phyloP scores from a whole-genome alignment of 2,329 filamentous ascomycete genomes.

The Cercospora sp. region DNA sequence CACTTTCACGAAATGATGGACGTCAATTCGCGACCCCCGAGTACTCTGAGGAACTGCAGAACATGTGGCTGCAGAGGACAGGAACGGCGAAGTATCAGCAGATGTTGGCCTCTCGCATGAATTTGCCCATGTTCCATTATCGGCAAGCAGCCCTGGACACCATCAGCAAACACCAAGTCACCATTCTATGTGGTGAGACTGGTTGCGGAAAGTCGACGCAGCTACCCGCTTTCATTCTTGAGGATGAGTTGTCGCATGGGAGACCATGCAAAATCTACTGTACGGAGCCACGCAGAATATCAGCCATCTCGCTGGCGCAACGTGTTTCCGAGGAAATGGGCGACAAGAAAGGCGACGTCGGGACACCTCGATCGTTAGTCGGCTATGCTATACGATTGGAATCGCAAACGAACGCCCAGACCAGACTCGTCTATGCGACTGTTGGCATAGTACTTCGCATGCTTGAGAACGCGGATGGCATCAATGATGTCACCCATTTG shows the following conservation, averaged over 20 bases:
- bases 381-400: conserved; percentile 94
- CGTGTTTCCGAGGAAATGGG: conserved; percentile 94
- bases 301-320: conserved; percentile 87
- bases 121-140: conserved; percentile 87
- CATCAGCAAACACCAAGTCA: conserved; percentile 77
- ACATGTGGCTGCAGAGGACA: conserved; percentile 55
- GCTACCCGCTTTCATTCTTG: conserved; percentile 89
- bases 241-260: conserved; percentile 79
- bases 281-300: conserved; percentile 92
- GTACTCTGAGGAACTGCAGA: conserved; percentile 46
- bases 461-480: conserved; percentile 83
- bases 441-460: conserved; percentile 95
- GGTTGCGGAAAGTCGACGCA: conserved; percentile 98
- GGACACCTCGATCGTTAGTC: conserved; percentile 78
- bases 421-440: conserved; percentile 83
- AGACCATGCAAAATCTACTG: conserved; percentile 89
- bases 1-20: conserved; percentile 29
- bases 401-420: conserved; percentile 78
- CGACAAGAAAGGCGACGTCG: conserved; percentile 77
- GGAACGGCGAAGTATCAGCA: conserved; percentile 62
- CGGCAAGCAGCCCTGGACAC: conserved; percentile 73
- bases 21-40: conserved; percentile 17
- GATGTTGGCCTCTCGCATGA: conserved; percentile 77
- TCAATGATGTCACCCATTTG: conserved; percentile 87
- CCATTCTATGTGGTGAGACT: conserved; percentile 95